These are phyloP conservation scores for Calonectria honghensis DNA, from an alignment of 2,329 filamentous ascomycete species.

Conservation along the genomic window DNA sequence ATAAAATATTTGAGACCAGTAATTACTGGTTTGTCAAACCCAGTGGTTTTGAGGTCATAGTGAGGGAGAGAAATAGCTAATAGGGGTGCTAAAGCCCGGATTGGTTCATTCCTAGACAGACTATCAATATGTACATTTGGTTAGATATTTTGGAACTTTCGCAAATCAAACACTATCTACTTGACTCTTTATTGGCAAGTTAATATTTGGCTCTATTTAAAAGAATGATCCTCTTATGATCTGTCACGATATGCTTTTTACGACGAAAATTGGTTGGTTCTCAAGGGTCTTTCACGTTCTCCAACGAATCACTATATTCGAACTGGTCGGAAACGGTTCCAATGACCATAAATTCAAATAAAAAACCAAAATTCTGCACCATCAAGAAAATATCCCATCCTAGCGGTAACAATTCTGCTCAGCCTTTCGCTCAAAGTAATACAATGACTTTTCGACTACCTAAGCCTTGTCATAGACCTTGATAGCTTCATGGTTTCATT, in stretches of 20 bases:
- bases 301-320: neutral
- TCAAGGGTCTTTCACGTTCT: neutral
- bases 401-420: neutral
- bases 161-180: neutral
- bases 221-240: neutral
- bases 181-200: neutral
- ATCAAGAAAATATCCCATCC: neutral
- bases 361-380: neutral
- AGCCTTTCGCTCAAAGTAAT: neutral
- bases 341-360: neutral
- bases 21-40: conserved; percentile 13
- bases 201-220: neutral
- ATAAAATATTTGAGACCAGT: neutral
- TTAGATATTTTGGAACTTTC: neutral
- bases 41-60: conserved; percentile 1
- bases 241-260: neutral
- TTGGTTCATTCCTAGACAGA: neutral
- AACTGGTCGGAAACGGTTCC: neutral
- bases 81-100: too few relatives aligned
- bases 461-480: neutral
- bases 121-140: neutral
- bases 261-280: neutral
- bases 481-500: conserved; percentile 5
- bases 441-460: neutral
- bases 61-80: conserved; percentile 10